Evolutionary conservation across 495 filamentous ascomycete genomes (phyloP), one percentile per base, ranked within the genome.

Genomic region (Entonaema liquescens): DNA sequence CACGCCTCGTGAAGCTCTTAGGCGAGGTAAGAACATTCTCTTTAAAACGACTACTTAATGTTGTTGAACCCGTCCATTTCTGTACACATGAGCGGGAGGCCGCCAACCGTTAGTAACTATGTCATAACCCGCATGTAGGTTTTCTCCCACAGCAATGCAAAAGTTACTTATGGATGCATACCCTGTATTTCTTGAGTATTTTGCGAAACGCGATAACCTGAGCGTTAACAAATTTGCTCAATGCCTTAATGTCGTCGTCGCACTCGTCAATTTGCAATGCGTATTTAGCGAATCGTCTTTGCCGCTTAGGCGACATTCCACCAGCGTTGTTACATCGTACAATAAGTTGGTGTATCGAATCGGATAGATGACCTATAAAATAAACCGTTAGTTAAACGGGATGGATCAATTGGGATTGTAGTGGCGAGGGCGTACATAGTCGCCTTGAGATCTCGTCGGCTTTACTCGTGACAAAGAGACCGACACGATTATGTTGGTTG

Each of bases 181-280:
- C 80, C 78, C 80, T 81, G 80, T 93, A 92, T 75, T 93, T 93
- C 77, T 93, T 93, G 61, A 92, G 79, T 5, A 93, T 86, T 78
- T 93, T 93, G 65, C 82, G 83, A 71, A 93, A 91, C 2, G 87
- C 91, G 21, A 86, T 83, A 11, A 86, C 79, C 75, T 93, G 91
- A 17, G 88, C 87, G 54, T 81, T 78, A 23, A 87, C 84, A 62
- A 91, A 93, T 54, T 89, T 85, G 29, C 84, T 81, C 12, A 93
- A 77, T 2, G 81, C 82, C 58, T 83, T 81, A 33, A 90, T 86
- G 56, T 92, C 90, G 57, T 90, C 84, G 35, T 87, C 87, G 63
- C 86, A 89, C 70, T 86, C 75, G 42, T 81, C 72, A 8, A 81
- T 59, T 6, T 79, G 75, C 7, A 78, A 42, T 38, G 80, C 83